phyloP scores from a whole-genome alignment of 257 asterid species.

The Capsicum pubescens region DNA sequence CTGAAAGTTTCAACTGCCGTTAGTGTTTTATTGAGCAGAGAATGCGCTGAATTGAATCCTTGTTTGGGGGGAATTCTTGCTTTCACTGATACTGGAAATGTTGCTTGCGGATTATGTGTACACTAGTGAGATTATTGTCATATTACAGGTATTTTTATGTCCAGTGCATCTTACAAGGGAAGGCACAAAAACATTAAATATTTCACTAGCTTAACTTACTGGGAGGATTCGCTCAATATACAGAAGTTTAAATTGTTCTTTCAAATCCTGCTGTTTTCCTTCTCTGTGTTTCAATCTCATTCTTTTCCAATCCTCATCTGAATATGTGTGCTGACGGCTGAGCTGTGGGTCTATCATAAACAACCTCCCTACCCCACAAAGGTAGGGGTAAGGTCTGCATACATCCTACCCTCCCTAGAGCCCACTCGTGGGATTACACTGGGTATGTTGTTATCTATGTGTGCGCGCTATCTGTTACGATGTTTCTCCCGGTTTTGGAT shows the following conservation, averaged over 20 bases:
- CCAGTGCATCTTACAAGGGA: neutral
- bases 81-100: constrained; percentile 1
- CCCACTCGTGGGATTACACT: no score
- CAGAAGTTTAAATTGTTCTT: neutral
- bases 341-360: no score
- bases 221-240: constrained; percentile 13
- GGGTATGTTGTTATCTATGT: neutral
- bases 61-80: neutral
- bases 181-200: constrained; percentile 1
- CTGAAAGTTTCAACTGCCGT: neutral
- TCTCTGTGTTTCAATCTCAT: neutral
- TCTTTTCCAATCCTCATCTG: neutral
- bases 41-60: neutral
- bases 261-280: neutral
- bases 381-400: no score
- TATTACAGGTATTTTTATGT: neutral
- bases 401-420: no score
- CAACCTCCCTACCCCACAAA: no score
- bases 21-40: neutral
- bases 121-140: neutral
- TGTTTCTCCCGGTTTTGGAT: neutral
- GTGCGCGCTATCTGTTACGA: neutral
- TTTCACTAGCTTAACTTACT: neutral
- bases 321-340: no score
- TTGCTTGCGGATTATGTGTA: constrained; percentile 9